Evolutionary conservation across 345 rosid species (phyloP), one percentile per base, ranked within the genome.

Genomic region (Xanthoceras sorbifolium): DNA sequence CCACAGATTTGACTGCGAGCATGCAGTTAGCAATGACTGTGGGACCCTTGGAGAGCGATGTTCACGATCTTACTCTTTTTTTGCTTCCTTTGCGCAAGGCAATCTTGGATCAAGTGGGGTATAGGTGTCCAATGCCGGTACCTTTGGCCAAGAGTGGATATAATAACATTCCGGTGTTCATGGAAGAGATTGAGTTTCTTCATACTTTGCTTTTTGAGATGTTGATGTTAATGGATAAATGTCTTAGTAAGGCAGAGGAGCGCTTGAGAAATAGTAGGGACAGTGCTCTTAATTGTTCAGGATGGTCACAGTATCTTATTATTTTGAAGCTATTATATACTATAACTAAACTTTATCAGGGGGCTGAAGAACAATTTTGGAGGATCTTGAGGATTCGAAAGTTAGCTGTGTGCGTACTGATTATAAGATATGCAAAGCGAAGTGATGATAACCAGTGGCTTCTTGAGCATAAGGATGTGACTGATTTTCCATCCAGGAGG

Each of bases 381-480:
- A 44, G 0, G 11, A 77, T 85, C 75, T 77, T 96, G 80, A 80
- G 77, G 57, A 50, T 12, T 22, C 85, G 88, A 72, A 91, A 87
- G 84, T 75, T 60, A 64, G 82, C 97, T 0, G 52, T 96, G 46
- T 78, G 90, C 61, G 84, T 81, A 11, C 82, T 96, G 18, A 83
- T 96, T 82, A 31, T 87, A 69, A 89, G 77, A 74, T 91, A 76
- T 77, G 90, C 94, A 3, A 91, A 85, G 77, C 80, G 95, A 76
- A 90, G 66, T 42, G 94, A 93, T 73, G 97, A 91, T 82, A 82
- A 91, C 84, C 68, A 67, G 55, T 96, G 99, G 99, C 88, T 96
- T 83, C 93, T 90, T 80, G 90, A 84, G 71, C 90, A 84, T 42
- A 96, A 82, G 87, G 97, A 92, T 67, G 90, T 91, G 22, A 89